These are phyloP conservation scores for Pythium graminicola DNA, from an alignment of 352 stramenopile species.

Conservation along the genomic window DNA sequence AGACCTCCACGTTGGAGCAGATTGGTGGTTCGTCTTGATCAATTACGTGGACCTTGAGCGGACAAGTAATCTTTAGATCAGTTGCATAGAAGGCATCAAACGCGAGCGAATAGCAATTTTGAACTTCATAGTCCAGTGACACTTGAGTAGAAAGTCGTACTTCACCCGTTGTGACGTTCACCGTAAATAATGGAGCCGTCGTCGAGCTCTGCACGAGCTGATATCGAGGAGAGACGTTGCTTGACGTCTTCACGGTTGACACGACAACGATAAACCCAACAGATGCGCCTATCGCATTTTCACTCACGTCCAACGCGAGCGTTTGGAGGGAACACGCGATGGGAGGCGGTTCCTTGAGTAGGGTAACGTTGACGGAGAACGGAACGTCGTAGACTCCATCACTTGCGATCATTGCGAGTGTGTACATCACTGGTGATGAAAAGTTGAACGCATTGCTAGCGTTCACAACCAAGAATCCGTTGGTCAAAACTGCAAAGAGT, in stretches of 20 bases:
- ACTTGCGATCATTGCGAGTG: conserved; percentile 3
- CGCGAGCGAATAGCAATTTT: conserved; percentile 25
- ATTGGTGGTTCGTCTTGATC: conserved; percentile 44
- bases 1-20: conserved; percentile 20
- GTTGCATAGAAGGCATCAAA: conserved; percentile 34
- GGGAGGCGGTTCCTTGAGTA: conserved; percentile 29
- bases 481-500: conserved; percentile 5
- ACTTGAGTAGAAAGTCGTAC: conserved; percentile 24
- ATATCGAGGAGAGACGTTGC: neutral
- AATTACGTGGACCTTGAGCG: conserved; percentile 29
- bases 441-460: conserved; percentile 15
- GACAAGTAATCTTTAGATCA: conserved; percentile 34
- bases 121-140: conserved; percentile 35
- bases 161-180: conserved; percentile 33
- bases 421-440: conserved; percentile 17
- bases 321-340: conserved; percentile 25
- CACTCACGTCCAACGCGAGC: conserved; percentile 1
- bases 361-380: conserved; percentile 16
- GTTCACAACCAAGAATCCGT: conserved; percentile 14
- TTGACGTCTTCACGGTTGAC: neutral
- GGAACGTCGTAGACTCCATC: conserved; percentile 23
- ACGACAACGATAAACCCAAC: conserved; percentile 4
- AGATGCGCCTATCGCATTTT: conserved; percentile 13
- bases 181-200: conserved; percentile 20
- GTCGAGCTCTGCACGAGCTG: neutral